These are phyloP conservation scores for Echinosphaeria canescens DNA, from an alignment of 2,329 filamentous ascomycete species.

Conservation along the genomic window DNA sequence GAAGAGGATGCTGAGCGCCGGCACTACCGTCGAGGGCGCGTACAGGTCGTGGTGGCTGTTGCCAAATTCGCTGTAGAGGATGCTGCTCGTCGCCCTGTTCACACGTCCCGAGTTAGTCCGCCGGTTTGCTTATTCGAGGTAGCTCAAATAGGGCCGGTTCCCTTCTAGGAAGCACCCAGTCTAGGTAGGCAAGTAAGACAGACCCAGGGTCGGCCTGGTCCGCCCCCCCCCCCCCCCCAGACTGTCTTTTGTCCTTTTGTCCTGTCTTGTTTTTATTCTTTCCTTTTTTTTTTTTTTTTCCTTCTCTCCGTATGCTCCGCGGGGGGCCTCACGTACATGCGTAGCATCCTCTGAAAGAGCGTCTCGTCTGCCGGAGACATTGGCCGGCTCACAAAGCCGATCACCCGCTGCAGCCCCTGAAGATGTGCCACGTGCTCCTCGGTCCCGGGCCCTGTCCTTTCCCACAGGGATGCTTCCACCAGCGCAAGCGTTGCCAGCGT, in stretches of 20 bases:
- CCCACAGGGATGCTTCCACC: constrained; percentile 14
- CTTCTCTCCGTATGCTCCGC: too few relatives aligned
- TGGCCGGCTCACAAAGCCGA: constrained; percentile 1
- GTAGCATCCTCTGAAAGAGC: constrained; percentile 18
- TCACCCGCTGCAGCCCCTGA: constrained; percentile 1
- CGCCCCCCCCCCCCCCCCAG: too few relatives aligned
- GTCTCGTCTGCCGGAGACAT: constrained; percentile 1
- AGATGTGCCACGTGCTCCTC: constrained; percentile 1
- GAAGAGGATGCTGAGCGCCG: constrained; percentile 20
- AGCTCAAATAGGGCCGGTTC: too few relatives aligned
- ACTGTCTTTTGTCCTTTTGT: too few relatives aligned
- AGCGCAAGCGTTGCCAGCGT: constrained; percentile 20
- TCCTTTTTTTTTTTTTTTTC: too few relatives aligned
- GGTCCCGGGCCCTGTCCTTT: constrained; percentile 1
- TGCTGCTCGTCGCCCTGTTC: neutral
- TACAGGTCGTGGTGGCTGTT: constrained; percentile 5
- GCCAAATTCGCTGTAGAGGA: neutral
- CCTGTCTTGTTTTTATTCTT: too few relatives aligned
- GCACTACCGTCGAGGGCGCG: constrained; percentile 19
- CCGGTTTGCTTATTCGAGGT: too few relatives aligned
- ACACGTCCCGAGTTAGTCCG: too few relatives aligned
- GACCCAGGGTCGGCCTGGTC: too few relatives aligned
- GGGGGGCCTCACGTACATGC: constrained; percentile 12
- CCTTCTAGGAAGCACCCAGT: too few relatives aligned
- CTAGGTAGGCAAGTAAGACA: too few relatives aligned